Conservation (phyloP, 192 early-diverging fungal species). For the Cladochytrium replicatum region DNA sequence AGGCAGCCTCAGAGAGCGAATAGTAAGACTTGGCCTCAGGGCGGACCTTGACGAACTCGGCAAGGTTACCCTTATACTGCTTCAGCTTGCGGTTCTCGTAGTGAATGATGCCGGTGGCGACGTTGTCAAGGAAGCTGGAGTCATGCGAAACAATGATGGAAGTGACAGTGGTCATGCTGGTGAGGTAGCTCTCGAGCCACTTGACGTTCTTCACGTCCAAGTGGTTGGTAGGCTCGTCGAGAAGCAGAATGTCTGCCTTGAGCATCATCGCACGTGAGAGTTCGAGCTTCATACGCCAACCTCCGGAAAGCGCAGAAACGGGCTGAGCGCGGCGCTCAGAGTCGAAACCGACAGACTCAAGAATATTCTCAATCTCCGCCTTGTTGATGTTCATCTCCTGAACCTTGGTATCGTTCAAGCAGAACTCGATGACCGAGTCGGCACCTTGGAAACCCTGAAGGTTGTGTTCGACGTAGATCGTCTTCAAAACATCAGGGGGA, state of each 20-base stretch:
- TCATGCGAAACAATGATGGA: conserved; percentile 73
- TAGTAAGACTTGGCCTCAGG: conserved; percentile 72
- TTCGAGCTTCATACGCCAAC: conserved; percentile 56
- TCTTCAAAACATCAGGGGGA: conserved; percentile 31
- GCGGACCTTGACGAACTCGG: conserved; percentile 60
- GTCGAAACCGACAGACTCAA: conserved; percentile 36
- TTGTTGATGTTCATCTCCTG: conserved; percentile 15
- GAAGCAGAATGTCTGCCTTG: conserved; percentile 77
- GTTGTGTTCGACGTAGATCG: conserved; percentile 42
- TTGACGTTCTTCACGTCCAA: conserved; percentile 67
- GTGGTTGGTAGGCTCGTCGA: conserved; percentile 92
- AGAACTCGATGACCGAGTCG: conserved; percentile 39
- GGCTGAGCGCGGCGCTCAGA: conserved; percentile 26
- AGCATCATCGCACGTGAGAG: conserved; percentile 47
- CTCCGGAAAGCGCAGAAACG: conserved; percentile 42
- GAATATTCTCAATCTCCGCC: conserved; percentile 15
- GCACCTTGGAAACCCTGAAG: conserved; percentile 36
- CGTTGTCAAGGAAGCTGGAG: conserved; percentile 67
- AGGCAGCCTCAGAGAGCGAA: conserved; percentile 54
- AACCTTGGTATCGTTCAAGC: conserved; percentile 26
- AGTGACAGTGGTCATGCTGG: conserved; percentile 52
- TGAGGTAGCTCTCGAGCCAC: conserved; percentile 70
- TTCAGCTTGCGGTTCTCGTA: conserved; percentile 67
- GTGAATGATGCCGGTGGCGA: conserved; percentile 73
- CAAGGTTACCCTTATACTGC: conserved; percentile 70